A percentile compares a stretch with the other conserved stretches of the same genome.
Evolutionary conservation across 441 rosid genomes (phyloP).

Genomic region (Populus hybrid): DNA sequence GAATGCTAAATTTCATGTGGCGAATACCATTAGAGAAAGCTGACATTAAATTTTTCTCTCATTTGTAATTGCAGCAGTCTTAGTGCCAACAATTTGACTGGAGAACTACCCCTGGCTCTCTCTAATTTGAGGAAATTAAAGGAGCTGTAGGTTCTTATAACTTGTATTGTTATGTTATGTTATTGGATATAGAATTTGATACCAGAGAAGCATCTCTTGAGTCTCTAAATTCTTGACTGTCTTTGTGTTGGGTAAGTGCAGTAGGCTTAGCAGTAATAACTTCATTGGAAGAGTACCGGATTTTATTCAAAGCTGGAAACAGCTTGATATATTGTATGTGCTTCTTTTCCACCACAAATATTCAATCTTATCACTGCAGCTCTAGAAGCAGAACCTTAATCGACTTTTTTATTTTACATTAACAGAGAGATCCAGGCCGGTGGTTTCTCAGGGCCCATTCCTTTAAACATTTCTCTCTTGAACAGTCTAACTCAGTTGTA

Average conservation of each 20-base stretch:
- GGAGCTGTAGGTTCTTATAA: constrained; percentile 29
- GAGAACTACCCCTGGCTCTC: constrained; percentile 25
- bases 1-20: not conserved
- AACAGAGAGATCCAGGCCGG: constrained; percentile 43
- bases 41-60: not conserved
- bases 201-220: not conserved
- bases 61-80: constrained; percentile 20
- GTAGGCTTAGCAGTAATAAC: constrained; percentile 34
- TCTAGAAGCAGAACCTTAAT: not conserved
- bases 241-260: constrained; percentile 17
- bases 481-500: too few species aligned
- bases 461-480: not conserved
- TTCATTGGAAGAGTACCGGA: constrained; percentile 34
- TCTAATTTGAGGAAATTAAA: constrained; percentile 23
- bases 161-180: not conserved
- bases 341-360: not conserved
- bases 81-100: constrained; percentile 26
- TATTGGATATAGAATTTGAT: too few species aligned
- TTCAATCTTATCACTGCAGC: not conserved
- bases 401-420: not conserved
- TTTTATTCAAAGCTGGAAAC: constrained; percentile 27
- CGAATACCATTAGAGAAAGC: not conserved
- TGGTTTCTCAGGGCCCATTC: constrained; percentile 47
- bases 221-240: not conserved
- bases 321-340: constrained; percentile 6